A percentile compares a stretch with the other conserved stretches of the same genome.
These are phyloP conservation scores for Quercus mongolica DNA, from an alignment of 306 rosid genomes.

Conservation along the genomic window DNA sequence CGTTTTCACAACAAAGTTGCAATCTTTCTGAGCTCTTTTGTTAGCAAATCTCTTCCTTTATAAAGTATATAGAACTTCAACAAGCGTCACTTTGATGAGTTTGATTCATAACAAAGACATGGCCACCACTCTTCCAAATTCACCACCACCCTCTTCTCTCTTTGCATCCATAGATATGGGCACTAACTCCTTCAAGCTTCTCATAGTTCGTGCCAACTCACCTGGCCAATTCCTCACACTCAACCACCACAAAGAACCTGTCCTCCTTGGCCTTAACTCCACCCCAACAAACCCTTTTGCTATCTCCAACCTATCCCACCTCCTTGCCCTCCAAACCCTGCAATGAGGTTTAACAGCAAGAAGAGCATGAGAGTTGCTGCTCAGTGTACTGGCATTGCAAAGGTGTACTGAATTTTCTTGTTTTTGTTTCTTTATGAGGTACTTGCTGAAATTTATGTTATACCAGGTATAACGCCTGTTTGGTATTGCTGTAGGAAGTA, in stretches of 20 bases:
- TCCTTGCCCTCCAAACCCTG: constrained; percentile 26
- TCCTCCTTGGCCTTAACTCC: constrained; percentile 35
- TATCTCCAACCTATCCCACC: constrained; percentile 19
- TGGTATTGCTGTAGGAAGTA: neutral
- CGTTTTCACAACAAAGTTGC: neutral
- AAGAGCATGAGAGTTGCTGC: no score
- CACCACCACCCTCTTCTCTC: constrained; percentile 6
- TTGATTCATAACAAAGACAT: neutral
- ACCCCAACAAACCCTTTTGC: constrained; percentile 11
- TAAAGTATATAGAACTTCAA: neutral
- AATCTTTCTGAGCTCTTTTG: neutral
- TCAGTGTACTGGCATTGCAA: no score
- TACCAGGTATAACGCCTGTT: no score
- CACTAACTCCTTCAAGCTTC: constrained; percentile 41
- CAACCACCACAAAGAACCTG: constrained; percentile 18
- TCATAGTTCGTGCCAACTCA: constrained; percentile 25
- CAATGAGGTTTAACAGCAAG: no score
- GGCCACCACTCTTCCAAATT: constrained; percentile 1
- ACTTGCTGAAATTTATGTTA: no score
- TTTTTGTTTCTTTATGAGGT: no score
- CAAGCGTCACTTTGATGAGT: neutral
- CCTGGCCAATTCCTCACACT: constrained; percentile 27
- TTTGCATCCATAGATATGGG: constrained; percentile 40
- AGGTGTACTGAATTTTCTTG: no score
- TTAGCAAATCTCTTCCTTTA: neutral